Evolutionary conservation across 495 filamentous ascomycete species (phyloP), one percentile per base, ranked within the genome.

Genomic region (Pseudevernia furfuracea): DNA sequence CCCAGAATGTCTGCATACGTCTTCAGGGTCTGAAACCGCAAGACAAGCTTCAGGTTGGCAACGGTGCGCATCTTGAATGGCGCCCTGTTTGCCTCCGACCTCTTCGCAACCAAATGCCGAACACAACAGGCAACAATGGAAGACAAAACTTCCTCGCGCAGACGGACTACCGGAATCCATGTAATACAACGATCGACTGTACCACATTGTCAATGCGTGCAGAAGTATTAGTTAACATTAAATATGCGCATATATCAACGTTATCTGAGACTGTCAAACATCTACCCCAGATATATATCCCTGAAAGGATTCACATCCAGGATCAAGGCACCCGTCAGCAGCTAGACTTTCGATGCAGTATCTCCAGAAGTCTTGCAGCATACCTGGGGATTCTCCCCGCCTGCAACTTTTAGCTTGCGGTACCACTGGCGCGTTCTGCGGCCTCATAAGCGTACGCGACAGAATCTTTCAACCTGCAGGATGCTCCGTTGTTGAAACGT

Each of bases 371-470:
- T 34, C 25, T n/a, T 30, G 17, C 28, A 55, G 17, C 52, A 34
- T 55, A 7, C 9, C 46, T 25, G 2, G 4, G 12, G 28, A 17
- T 55, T 19, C 52, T 14, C 28, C 14, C 43, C 49, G 12, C 49
- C 25, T 6, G 25, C 14, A 32, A 55, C 2, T 55, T 11, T 12
- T 55, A 55, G 52, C 49, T 53, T 25, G 23, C 23, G 23, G 49
- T 53, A 53, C 25, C 49, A 53, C 49, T 53, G 49, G 49, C 52
- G 52, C 52, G 34, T 32, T 55, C 52, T 55, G 52, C 52, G 30
- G 12, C 52, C 49, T 55, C 52, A 55, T 55, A 55, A 55, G 52
- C 52, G 52, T 55, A 55, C 52, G 28, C 52, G 52, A 55, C 52
- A 34, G 30, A 55, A 21, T 30, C n/a, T 55, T 17, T 55, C 52